Evolutionary conservation across 768 basidiomycete genomes (phyloP), one percentile per base, ranked within the genome.

Genomic region (Dictyophora rubrovolvata): DNA sequence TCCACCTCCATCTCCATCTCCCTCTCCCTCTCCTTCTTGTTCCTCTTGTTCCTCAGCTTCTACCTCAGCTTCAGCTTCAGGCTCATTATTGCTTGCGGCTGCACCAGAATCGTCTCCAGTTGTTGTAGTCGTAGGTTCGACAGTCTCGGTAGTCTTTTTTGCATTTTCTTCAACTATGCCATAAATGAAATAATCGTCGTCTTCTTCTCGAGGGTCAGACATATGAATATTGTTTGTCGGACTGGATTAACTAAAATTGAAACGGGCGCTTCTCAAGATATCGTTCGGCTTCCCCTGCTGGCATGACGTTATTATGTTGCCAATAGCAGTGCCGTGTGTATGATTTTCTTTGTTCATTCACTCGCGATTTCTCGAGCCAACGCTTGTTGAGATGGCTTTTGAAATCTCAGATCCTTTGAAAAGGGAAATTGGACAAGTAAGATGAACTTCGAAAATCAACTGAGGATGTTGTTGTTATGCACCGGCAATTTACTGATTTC

Each of bases 401-500:
- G 17, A 48, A 23, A 36, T 77, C 28, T 72, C 72, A 1, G 73
- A 79, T 1, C 65, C 68, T 18, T 65, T 73, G 47, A 76, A 72
- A 59, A 70, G 75, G 34, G 73, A 78, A 62, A 75, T 79, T 20
- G 78, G 78, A 23, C 77, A 79, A 70, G 77, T 75, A 66, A 22
- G 59, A 55, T 5, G 0, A 33, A 21, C 37, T 20, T 17, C n/a
- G 11, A 34, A 12, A n/a, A 36, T 42, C 11, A 23, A 10, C 36
- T 11, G 37, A 21, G 21, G 33, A 14, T 17, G 16, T 4, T 12
- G 18, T 48, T 14, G 9, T 17, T 36, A 35, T n/a, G 48, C 22
- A 18, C 11, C 5, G 12, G 22, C 22, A 23, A 2, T 52, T 28
- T 12, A 20, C 37, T 21, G 51, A 20, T 23, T 48, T n/a, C 61